These are phyloP conservation scores for Papiliotrema terrestris DNA, from an alignment of 1,284 basidiomycete genomes.

Conservation along the genomic window DNA sequence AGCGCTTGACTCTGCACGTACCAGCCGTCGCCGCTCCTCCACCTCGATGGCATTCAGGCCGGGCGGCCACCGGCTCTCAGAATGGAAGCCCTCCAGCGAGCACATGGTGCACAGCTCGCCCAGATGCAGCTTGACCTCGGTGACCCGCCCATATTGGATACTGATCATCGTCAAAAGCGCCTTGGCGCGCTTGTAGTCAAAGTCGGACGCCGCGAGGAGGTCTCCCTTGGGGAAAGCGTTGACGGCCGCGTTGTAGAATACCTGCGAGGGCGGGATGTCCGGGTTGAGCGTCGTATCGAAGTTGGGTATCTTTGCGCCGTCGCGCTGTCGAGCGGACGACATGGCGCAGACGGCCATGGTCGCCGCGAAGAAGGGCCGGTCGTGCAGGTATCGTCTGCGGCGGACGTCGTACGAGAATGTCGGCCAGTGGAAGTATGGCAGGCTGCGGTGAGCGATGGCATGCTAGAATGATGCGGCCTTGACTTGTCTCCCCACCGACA, in stretches of 20 bases:
- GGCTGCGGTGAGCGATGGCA: slow-evolving; percentile 18
- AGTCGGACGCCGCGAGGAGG: slow-evolving; percentile 17
- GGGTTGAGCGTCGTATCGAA: background rate
- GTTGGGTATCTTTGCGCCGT: slow-evolving; percentile 26
- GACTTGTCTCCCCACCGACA: too few species aligned
- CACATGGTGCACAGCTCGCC: slow-evolving; percentile 41
- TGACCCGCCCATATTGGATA: slow-evolving; percentile 36
- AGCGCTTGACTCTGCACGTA: slow-evolving; percentile 17
- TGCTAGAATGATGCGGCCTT: too few species aligned
- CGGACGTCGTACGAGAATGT: slow-evolving; percentile 29
- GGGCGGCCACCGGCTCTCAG: slow-evolving; percentile 38
- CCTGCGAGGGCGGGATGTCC: slow-evolving; percentile 18
- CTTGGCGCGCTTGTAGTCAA: slow-evolving; percentile 34
- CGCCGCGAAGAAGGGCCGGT: slow-evolving; percentile 33
- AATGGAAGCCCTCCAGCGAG: slow-evolving; percentile 38
- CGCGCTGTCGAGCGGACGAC: slow-evolving; percentile 37
- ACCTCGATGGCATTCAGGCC: slow-evolving; percentile 32
- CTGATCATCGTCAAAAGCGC: slow-evolving; percentile 33
- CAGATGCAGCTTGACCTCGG: slow-evolving; percentile 26
- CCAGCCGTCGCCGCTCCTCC: slow-evolving; percentile 41
- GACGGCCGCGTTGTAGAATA: slow-evolving; percentile 26
- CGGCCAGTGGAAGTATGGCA: slow-evolving; percentile 46
- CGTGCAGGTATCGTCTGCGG: slow-evolving; percentile 24
- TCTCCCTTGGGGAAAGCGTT: slow-evolving; percentile 21
- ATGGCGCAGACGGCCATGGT: slow-evolving; percentile 43